Evolutionary conservation across 257 asterid species (phyloP).

Genomic region (Capsicum baccatum): DNA sequence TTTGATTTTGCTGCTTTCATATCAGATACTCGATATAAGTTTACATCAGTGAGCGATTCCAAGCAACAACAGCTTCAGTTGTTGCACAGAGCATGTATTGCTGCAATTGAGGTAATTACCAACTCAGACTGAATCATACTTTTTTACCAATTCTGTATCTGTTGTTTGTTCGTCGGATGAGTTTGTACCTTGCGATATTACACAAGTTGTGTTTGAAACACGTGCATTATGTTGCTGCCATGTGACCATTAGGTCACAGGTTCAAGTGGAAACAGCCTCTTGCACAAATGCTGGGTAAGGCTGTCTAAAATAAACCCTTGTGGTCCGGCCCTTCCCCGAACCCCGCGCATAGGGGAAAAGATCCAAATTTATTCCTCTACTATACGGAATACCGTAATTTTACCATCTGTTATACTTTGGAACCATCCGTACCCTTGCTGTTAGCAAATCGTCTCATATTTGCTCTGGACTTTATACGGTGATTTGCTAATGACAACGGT

Average conservation of each 20-base stretch:
- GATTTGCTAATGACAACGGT: not conserved
- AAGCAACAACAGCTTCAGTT: constrained; percentile 23
- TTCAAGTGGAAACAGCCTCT: no score
- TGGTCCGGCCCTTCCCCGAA: no score
- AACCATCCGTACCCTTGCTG: not conserved
- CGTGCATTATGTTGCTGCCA: not conserved
- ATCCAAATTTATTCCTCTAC: not conserved
- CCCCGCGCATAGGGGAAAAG: no score
- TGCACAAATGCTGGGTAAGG: no score
- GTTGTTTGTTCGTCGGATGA: not conserved
- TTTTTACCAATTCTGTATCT: not conserved
- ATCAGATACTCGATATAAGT: constrained; percentile 23
- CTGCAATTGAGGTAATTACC: constrained; percentile 12
- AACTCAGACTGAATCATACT: not conserved
- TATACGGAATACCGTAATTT: not conserved
- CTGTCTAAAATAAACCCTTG: no score
- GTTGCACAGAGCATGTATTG: constrained; percentile 9
- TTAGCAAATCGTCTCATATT: not conserved
- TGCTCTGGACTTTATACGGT: not conserved
- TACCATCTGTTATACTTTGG: not conserved
- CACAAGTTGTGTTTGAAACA: not conserved
- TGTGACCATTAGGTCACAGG: no score
- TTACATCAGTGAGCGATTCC: not conserved
- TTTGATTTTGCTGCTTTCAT: not conserved
- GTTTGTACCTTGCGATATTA: not conserved